Evolutionary conservation across 2,329 filamentous ascomycete genomes (phyloP), one percentile per base, ranked within the genome.

Genomic region (Ophiostoma montium): DNA sequence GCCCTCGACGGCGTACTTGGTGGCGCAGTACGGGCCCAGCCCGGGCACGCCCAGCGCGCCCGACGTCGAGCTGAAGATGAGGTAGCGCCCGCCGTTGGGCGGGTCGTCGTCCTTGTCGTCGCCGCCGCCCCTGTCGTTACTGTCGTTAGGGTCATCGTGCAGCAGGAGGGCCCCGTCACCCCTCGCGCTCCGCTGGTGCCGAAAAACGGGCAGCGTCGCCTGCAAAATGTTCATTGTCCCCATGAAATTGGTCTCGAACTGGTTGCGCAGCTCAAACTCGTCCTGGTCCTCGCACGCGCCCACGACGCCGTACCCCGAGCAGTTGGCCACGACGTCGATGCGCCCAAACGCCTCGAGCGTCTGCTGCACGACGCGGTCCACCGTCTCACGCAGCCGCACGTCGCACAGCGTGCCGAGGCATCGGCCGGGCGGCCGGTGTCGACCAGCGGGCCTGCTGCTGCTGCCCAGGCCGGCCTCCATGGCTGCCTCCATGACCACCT

Each of bases 171-270:
- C 23, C 23, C 23, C 23, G 23, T 27, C 23, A 8, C 23, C 23
- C 21, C 8, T 30, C 21, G 15, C 35, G 35, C 35, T 35, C 5
- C 27, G 46, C 55, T 86, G 82, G 54, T 80, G 73, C 47, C 90
- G 80, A 58, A 96, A 94, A 66, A 94, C 87, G 0, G 89, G 88
- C 35, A 96, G 69, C 1, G 84, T 89, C 18, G 86, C 70, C 63
- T 95, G 88, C 52, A 96, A 83, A 58, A 98, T 95, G 65, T 96
- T 85, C 52, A 96, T 67, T 0, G 88, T 94, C 48, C 92, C 92
- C 72, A 94, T 90, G 65, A 95, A 95, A 65, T 98, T 98, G 19
- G 89, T 95, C 70, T 94, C 87, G 67, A 96, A 95, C 65, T 96
- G 92, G 60, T 94, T 90, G 51, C 88, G 84, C 57, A 96, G 77